Percentiles rank a stretch among this genome's conserved stretches.
Evolutionary conservation across 2,329 filamentous ascomycete species (phyloP).

Genomic region (Macrophomina tecta): DNA sequence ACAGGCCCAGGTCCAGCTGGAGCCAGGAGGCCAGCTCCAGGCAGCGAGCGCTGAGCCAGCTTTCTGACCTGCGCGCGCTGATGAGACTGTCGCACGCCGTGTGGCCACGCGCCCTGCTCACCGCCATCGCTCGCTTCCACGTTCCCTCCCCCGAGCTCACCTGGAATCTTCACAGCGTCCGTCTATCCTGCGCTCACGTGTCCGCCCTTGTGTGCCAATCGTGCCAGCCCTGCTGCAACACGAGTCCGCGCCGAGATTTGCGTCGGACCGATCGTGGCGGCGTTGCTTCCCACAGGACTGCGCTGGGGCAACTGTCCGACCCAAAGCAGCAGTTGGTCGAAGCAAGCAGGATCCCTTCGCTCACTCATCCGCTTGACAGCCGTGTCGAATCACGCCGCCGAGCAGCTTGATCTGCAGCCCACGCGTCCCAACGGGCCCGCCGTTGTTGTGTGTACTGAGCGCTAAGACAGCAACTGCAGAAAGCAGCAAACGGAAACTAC

Average conservation of each 20-base stretch:
- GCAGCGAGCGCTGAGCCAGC: background rate
- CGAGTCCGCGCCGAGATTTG: background rate
- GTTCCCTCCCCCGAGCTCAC: background rate
- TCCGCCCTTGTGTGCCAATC: background rate
- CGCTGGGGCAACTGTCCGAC: slow-evolving; percentile 1
- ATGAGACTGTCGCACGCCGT: background rate
- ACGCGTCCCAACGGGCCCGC: background rate
- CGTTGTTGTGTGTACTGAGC: background rate
- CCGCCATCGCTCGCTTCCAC: slow-evolving; percentile 4
- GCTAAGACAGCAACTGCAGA: background rate
- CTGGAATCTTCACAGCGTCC: background rate
- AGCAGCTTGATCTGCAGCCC: background rate
- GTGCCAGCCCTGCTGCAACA: background rate
- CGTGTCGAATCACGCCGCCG: background rate
- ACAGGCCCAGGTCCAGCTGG: no score
- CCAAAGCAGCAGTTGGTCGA: background rate
- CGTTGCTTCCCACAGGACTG: background rate
- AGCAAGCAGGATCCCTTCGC: background rate
- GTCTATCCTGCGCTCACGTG: background rate
- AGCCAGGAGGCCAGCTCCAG: background rate
- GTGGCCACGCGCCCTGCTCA: slow-evolving; percentile 13
- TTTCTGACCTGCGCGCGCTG: background rate
- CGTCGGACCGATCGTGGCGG: background rate
- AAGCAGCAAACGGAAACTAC: background rate
- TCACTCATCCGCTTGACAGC: background rate